A percentile compares a stretch with the other conserved stretches of the same genome.
phyloP scores from a whole-genome alignment of 148 eudicot genomes.

The Camellia lanceoleosa region DNA sequence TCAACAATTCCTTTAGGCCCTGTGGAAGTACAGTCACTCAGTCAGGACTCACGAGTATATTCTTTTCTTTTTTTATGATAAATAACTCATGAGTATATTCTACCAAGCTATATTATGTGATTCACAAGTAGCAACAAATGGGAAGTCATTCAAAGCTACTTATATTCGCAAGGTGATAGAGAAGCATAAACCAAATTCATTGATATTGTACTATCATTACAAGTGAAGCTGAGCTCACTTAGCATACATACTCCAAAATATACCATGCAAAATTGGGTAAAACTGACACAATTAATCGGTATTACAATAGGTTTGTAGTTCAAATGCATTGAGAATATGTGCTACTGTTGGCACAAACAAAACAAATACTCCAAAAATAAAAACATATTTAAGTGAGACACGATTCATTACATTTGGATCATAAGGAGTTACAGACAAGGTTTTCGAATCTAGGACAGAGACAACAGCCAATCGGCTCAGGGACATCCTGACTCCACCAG shows the following conservation, averaged over 20 bases:
- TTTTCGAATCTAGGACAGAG: slow-evolving; percentile 76
- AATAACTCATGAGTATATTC: neutral
- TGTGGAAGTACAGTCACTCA: slow-evolving; percentile 32
- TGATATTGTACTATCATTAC: neutral
- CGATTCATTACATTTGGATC: slow-evolving; percentile 65
- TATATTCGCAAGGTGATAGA: neutral
- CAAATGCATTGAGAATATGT: neutral
- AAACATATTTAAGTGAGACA: neutral
- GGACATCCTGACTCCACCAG: slow-evolving; percentile 72
- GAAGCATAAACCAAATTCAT: neutral
- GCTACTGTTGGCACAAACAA: neutral
- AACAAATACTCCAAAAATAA: neutral
- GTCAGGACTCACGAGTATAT: slow-evolving; percentile 13
- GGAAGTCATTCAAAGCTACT: neutral
- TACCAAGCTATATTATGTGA: neutral
- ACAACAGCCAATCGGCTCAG: slow-evolving; percentile 75
- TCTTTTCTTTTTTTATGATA: too few relatives aligned
- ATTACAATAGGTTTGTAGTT: neutral
- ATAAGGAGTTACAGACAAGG: slow-evolving; percentile 75
- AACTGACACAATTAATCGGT: neutral
- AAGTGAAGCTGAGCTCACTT: neutral
- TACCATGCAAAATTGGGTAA: neutral
- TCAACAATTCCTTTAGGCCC: slow-evolving; percentile 82
- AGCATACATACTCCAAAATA: neutral
- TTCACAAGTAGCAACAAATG: neutral